A percentile compares a stretch with the other conserved stretches of the same genome.
Evolutionary conservation across 2,329 filamentous ascomycete species (phyloP).

Genomic region (Curvularia sp.): DNA sequence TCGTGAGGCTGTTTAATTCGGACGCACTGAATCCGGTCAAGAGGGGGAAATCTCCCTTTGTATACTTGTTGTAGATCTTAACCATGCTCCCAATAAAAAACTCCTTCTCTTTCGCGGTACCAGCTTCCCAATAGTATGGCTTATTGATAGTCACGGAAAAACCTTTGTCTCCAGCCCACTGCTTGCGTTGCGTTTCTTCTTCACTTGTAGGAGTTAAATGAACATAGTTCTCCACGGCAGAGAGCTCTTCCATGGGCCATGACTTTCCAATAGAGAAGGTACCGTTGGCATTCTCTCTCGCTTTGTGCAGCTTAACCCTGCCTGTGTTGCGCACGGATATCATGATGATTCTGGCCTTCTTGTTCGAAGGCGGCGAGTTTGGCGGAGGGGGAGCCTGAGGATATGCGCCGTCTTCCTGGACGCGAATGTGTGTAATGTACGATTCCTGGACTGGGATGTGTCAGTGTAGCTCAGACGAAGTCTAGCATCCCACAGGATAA

Average conservation of each 20-base stretch:
- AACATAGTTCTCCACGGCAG: conserved; percentile 81
- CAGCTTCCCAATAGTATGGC: conserved; percentile 96
- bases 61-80: conserved; percentile 97
- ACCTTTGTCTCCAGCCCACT: conserved; percentile 83
- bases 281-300: conserved; percentile 91
- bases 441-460: conserved; percentile 74
- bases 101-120: conserved; percentile 94
- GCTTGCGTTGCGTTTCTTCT: conserved; percentile 67
- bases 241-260: conserved; percentile 93
- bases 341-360: conserved; percentile 91
- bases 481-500: background rate
- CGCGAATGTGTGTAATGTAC: conserved; percentile 96
- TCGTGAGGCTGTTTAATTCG: conserved; percentile 78
- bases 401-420: conserved; percentile 83
- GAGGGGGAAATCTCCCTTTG: conserved; percentile 70
- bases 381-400: conserved; percentile 86
- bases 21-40: conserved; percentile 82
- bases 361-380: conserved; percentile 72
- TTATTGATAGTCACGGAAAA: conserved; percentile 91
- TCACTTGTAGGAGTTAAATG: conserved; percentile 64
- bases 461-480: conserved; percentile 14
- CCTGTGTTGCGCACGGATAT: conserved; percentile 92
- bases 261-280: conserved; percentile 98
- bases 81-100: conserved; percentile 97
- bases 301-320: conserved; percentile 94